Base-by-base conservation (phyloP, 495 filamentous ascomycete species). In the Amniculicola lignicola region DNA sequence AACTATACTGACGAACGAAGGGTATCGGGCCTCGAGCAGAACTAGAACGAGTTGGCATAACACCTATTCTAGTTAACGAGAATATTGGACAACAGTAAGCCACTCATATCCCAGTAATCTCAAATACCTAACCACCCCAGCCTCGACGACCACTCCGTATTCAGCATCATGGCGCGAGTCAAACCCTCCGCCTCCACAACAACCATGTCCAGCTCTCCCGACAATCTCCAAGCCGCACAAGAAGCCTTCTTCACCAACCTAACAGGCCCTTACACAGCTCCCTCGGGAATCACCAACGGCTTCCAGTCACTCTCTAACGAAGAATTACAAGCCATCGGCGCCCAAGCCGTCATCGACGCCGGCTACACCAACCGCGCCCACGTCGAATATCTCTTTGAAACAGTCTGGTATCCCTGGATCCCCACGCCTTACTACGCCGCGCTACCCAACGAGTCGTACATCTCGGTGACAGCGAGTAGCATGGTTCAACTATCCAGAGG, bases 301-400 rank as follows among this genome's bases (percentile, higher is more conserved):
- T 54, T 54, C 29, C 23, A 44, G 27, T 18, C 24, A 18, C 4
- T 54, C 3, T 31, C 37, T 4, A 10, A 21, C 42, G 21, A 27
- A 2, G 21, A 50, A 29, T 27, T 54, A 9, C 4, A 45, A 10
- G 2, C 4, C 21, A 27, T 54, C 35, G 51, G 51, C 25, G 51
- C 51, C 12, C 12, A 28, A 31, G 51, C 43, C 3, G 4, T 54
- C 5, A 54, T 54, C 23, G 19, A 4, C 22, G 3, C 3, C 4
- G 19, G 19, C 39, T 16, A 3, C 27, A 28, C 51, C 2, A 54
- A 54, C 29, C 39, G 36, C 18, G 2, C 51, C 2, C 51, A 54
- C 40, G 33, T 54, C 9, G 51, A 54, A 47, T 54, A 54, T 25
- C 51, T 54, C 21, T 54, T 7, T 22, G 51, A 46, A 54, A 5